These are phyloP conservation scores for Colletotrichum incanum DNA, from an alignment of 2,329 filamentous ascomycete species.

Conservation along the genomic window DNA sequence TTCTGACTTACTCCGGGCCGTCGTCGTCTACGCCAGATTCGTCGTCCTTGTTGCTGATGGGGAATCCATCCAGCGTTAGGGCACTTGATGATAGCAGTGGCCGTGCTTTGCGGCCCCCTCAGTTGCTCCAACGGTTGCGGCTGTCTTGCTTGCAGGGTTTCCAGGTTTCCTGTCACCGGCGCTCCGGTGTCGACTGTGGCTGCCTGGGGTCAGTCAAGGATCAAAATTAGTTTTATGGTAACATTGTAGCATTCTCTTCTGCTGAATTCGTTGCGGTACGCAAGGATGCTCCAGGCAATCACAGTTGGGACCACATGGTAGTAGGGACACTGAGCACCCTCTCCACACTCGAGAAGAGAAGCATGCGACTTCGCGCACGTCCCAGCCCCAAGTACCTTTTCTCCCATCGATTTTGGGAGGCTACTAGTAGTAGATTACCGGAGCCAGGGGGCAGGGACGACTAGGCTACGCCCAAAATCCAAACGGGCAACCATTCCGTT, in stretches of 20 bases:
- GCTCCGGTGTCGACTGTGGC: slow-evolving; percentile 20
- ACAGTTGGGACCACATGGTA: slow-evolving; percentile 7
- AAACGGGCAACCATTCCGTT: slow-evolving; percentile 39
- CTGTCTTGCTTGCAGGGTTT: slow-evolving; percentile 1
- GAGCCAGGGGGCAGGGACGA: background rate
- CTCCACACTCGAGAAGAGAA: background rate
- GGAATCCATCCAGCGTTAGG: background rate
- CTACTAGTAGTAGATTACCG: slow-evolving; percentile 1
- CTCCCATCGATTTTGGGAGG: background rate
- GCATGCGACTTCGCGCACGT: background rate
- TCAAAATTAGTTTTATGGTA: background rate
- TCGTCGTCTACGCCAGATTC: background rate
- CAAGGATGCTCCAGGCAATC: slow-evolving; percentile 35
- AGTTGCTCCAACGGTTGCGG: slow-evolving; percentile 3
- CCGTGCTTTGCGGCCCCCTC: background rate
- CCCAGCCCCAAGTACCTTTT: background rate
- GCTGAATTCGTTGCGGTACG: slow-evolving; percentile 4
- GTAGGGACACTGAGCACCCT: background rate
- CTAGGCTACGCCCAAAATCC: slow-evolving; percentile 2
- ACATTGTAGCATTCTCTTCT: slow-evolving; percentile 1
- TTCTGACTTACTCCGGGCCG: background rate
- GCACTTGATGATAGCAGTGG: background rate
- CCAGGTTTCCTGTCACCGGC: background rate
- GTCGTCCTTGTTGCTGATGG: background rate
- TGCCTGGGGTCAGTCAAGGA: slow-evolving; percentile 20